These are phyloP conservation scores for Termitomyces sp. DNA, from an alignment of 768 basidiomycete genomes.

Conservation along the genomic window DNA sequence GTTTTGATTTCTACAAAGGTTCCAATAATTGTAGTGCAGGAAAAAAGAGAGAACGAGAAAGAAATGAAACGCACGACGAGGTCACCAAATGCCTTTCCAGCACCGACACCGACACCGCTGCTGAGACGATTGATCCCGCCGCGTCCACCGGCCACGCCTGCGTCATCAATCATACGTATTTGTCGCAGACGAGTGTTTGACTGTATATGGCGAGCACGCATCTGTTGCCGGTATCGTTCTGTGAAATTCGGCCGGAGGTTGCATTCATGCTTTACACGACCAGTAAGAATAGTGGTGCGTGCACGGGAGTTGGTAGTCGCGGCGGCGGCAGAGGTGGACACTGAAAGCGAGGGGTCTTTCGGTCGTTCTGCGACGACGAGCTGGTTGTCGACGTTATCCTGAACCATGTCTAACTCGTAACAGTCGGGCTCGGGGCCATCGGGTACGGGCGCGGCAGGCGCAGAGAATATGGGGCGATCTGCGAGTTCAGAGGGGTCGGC, in stretches of 20 bases:
- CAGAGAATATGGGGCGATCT: constrained; percentile 33
- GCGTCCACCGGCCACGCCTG: constrained; percentile 58
- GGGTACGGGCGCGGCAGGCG: constrained; percentile 23
- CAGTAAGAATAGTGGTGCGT: constrained; percentile 73
- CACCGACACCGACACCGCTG: constrained; percentile 63
- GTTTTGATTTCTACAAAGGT: constrained; percentile 51
- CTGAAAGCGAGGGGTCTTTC: constrained; percentile 46
- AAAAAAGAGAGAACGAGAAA: background rate
- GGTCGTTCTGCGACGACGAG: constrained; percentile 80
- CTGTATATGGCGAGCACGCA: constrained; percentile 58
- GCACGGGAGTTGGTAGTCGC: constrained; percentile 51
- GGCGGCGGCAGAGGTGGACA: constrained; percentile 28
- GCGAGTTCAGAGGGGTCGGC: constrained; percentile 14
- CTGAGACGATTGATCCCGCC: constrained; percentile 75
- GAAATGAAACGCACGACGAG: constrained; percentile 48
- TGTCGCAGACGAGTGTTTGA: constrained; percentile 64
- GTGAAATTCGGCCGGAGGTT: constrained; percentile 65
- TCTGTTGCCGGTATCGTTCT: constrained; percentile 62
- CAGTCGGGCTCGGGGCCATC: constrained; percentile 48
- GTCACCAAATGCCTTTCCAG: constrained; percentile 51
- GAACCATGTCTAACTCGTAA: constrained; percentile 87
- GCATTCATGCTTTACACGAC: constrained; percentile 78
- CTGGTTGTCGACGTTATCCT: constrained; percentile 80
- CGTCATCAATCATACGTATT: constrained; percentile 72
- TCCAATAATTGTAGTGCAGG: background rate